Percentiles rank a stretch among this genome's conserved stretches.
Conservation (phyloP, 2,329 filamentous ascomycete genomes). For the Phyllosticta citribraziliensis region DNA sequence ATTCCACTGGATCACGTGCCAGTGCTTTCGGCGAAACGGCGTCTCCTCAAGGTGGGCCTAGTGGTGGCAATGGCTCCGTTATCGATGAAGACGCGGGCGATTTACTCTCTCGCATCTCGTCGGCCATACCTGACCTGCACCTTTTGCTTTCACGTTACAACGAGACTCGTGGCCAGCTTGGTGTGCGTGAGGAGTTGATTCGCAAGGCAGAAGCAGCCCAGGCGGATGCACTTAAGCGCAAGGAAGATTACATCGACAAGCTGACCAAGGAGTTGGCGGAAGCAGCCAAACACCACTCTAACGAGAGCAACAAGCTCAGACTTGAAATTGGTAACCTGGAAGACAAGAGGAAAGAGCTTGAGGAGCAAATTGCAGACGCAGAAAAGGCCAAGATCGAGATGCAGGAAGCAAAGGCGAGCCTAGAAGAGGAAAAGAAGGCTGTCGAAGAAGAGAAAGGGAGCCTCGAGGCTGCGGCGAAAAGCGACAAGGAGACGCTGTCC, state of each 20-base stretch:
- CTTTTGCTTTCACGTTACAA: constrained; percentile 36
- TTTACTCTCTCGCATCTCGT: constrained; percentile 28
- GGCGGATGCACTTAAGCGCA: constrained; percentile 41
- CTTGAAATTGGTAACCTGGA: constrained; percentile 43
- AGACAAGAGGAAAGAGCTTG: constrained; percentile 43
- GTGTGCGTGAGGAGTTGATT: constrained; percentile 39
- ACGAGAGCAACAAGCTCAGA: constrained; percentile 41
- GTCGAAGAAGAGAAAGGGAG: constrained; percentile 36
- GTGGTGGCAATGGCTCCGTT: constrained; percentile 12
- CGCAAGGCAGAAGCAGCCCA: constrained; percentile 41
- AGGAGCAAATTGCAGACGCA: constrained; percentile 35
- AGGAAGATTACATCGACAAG: constrained; percentile 44
- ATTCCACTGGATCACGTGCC: constrained; percentile 26
- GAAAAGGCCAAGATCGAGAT: constrained; percentile 33
- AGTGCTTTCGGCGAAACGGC: constrained; percentile 2
- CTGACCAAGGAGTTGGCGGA: constrained; percentile 42
- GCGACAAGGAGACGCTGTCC: constrained; percentile 23
- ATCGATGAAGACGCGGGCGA: constrained; percentile 27
- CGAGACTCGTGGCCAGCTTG: constrained; percentile 41
- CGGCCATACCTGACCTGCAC: constrained; percentile 30
- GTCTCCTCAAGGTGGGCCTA: neutral
- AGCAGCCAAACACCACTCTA: constrained; percentile 39
- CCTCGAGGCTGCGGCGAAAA: constrained; percentile 31
- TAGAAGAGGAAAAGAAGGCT: constrained; percentile 24
- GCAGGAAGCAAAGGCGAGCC: constrained; percentile 21